These are phyloP conservation scores for Aspergillus sp. DNA, from an alignment of 2,329 filamentous ascomycete species.

Conservation along the genomic window DNA sequence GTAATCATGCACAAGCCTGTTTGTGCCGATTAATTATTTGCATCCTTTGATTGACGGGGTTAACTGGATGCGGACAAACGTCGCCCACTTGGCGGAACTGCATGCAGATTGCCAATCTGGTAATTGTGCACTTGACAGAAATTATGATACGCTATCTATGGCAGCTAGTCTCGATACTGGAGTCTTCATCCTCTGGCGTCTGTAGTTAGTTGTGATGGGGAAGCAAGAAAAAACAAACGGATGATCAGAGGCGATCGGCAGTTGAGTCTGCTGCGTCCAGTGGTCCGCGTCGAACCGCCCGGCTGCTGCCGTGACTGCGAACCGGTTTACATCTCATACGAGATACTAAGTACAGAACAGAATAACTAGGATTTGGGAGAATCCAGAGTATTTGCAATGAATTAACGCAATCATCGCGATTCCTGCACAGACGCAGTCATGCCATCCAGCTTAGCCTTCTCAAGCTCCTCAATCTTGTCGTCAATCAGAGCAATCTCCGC, in stretches of 20 bases:
- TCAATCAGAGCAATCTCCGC: conserved; percentile 77
- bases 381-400: too few species aligned
- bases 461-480: conserved; percentile 65
- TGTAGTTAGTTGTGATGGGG: background rate
- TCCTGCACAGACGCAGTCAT: background rate
- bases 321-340: too few species aligned
- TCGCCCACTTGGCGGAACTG: background rate
- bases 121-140: background rate
- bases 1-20: conserved; percentile 7
- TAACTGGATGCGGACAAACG: conserved; percentile 21
- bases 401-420: conserved; percentile 3
- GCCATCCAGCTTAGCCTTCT: conserved; percentile 24
- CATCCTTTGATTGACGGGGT: conserved; percentile 3
- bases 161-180: background rate
- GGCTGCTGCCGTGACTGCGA: too few species aligned
- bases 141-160: background rate
- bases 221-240: background rate
- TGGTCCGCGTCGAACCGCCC: background rate
- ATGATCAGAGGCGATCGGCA: background rate
- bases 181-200: too few species aligned
- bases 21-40: background rate
- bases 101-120: background rate
- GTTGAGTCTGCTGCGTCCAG: background rate
- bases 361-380: too few species aligned
- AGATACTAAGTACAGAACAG: too few species aligned